phyloP scores from a whole-genome alignment of 179 eudicot species.

The Amaranthus tricolor region DNA sequence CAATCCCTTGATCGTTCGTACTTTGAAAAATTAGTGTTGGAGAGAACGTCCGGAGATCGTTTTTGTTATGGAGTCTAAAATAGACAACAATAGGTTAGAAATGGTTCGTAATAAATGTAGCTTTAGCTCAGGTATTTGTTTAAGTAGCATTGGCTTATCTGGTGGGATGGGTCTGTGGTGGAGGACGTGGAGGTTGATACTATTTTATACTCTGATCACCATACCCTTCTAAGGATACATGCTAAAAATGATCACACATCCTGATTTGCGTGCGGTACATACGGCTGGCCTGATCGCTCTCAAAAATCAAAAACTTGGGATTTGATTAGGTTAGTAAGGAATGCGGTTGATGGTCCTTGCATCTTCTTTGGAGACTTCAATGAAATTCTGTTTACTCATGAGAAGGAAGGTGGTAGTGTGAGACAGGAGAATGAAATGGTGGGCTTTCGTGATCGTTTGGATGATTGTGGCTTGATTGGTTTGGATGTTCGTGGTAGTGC shows the following conservation, averaged over 20 bases:
- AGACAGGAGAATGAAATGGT: neutral
- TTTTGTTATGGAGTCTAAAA: neutral
- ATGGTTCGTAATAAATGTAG: neutral
- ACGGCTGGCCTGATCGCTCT: neutral
- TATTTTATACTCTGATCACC: neutral
- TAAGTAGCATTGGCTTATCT: neutral
- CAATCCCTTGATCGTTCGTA: neutral
- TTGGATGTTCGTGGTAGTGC: neutral
- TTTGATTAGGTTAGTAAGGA: neutral
- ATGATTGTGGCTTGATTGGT: neutral
- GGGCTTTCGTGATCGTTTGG: neutral
- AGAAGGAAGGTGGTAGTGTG: neutral
- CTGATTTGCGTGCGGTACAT: neutral
- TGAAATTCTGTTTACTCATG: neutral
- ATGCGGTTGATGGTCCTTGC: neutral
- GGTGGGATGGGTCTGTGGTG: neutral
- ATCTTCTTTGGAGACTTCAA: neutral
- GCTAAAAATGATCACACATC: neutral
- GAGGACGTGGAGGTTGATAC: neutral
- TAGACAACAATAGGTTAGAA: neutral
- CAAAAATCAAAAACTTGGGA: neutral
- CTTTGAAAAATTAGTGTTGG: neutral
- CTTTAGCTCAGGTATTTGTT: neutral
- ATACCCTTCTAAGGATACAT: neutral
- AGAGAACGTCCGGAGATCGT: neutral